A percentile compares a stretch with the other conserved stretches of the same genome.
Evolutionary conservation across 345 rosid genomes (phyloP).

Genomic region (Salix purpurea): DNA sequence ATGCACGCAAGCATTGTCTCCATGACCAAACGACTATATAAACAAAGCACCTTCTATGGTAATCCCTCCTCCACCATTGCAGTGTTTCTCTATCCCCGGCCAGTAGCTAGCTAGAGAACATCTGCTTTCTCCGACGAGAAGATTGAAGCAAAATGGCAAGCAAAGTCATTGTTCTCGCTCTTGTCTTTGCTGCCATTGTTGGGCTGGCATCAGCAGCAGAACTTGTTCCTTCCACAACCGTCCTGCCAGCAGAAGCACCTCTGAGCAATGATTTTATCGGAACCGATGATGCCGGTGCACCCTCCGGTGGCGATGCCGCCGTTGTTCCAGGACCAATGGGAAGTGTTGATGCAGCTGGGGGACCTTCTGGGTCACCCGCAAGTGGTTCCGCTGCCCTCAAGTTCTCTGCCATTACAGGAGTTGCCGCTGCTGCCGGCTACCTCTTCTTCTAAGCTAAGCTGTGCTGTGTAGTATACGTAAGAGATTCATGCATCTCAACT

Average conservation of each 20-base stretch:
- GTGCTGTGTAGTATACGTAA: too few species aligned
- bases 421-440: conserved; percentile 28
- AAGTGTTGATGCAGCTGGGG: not conserved
- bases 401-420: conserved; percentile 17
- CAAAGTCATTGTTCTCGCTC: conserved; percentile 24
- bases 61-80: too few species aligned
- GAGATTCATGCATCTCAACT: too few species aligned
- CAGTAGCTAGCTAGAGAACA: too few species aligned
- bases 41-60: too few species aligned
- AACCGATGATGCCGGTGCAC: conserved; percentile 13
- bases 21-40: too few species aligned
- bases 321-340: conserved; percentile 41
- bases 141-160: conserved; percentile 33
- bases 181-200: conserved; percentile 26
- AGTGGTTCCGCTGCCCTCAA: conserved; percentile 13
- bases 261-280: conserved; percentile 16
- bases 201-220: conserved; percentile 32
- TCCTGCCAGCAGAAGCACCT: not conserved
- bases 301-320: not conserved
- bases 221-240: not conserved
- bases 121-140: too few species aligned
- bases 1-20: too few species aligned
- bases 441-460: conserved; percentile 14
- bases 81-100: too few species aligned
- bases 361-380: not conserved